Evolutionary conservation across 1,284 basidiomycete species (phyloP), one percentile per base, ranked within the genome.

Genomic region (Dichomitus squalens): DNA sequence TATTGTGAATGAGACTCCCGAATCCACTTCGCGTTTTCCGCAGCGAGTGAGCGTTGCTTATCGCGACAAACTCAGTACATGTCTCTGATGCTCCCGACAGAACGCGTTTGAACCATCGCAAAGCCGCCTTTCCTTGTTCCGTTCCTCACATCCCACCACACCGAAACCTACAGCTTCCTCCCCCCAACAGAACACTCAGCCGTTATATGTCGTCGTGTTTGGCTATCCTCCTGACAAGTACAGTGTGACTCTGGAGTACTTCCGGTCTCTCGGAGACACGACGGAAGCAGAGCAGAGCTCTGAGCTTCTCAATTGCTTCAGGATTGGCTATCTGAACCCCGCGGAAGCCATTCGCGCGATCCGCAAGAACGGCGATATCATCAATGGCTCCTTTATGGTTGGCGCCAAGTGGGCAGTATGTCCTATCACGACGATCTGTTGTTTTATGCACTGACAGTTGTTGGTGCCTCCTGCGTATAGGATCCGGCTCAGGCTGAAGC

Each of bases 321-420:
- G 79, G 52, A 85, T 91, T 47, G 88, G 88, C 2, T 93, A 87
- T 66, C 72, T 75, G 39, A 83, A 90, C 60, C 76, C 84, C 9
- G 83, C 81, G 29, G 88, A 91, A 53, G 91, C 91, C 0, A 72
- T 88, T 59, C 76, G 91, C 11, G 90, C 91, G 1, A 83, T 91
- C 12, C 76, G 88, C 49, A 88, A 88, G 73, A 93, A 88, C 61
- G 92, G 92, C 0, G 91, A 93, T 46, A 73, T 92, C 0, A 68
- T 93, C 12, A 76, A 81, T 18, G 89, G 90, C 2, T 80, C 77
- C 47, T 90, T 85, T 80, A 93, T 93, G 90, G 75, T 93, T 41
- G 92, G 91, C 7, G 84, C 83, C 48, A 93, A 92, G 73, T 90
- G 86, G 86, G 86, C 86, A 29, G 88, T 90, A 66, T 58, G 87